Percentiles rank a stretch among this genome's conserved stretches.
Evolutionary conservation across 139 green algal species (phyloP).

Genomic region (Haematococcus lacustris): DNA sequence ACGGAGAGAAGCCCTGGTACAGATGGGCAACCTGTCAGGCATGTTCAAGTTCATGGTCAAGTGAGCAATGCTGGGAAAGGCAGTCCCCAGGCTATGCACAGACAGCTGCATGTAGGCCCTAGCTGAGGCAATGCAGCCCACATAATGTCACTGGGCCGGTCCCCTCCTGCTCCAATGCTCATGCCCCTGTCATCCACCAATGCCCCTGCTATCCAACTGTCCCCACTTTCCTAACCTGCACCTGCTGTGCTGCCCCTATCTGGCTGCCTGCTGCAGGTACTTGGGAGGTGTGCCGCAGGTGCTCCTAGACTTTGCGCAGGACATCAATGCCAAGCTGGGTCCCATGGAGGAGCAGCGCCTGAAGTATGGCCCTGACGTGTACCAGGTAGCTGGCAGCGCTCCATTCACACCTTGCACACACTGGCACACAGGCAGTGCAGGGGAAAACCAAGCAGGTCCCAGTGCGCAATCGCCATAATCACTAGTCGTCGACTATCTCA

Average conservation of each 20-base stretch:
- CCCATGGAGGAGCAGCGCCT: constrained; percentile 43
- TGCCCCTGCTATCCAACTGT: too few species aligned
- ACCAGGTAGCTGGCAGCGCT: constrained; percentile 13
- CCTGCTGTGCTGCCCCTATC: too few species aligned
- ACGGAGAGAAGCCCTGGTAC: constrained; percentile 26
- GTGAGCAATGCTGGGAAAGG: too few species aligned
- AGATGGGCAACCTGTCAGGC: constrained; percentile 27
- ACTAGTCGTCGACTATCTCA: neutral
- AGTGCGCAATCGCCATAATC: neutral
- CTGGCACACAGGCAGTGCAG: neutral
- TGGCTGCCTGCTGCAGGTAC: constrained; percentile 16
- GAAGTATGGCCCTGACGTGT: constrained; percentile 36
- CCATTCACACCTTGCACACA: constrained; percentile 8
- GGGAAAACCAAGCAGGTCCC: neutral
- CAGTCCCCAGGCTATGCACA: too few species aligned
- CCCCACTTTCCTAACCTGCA: too few species aligned
- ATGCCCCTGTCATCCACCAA: too few species aligned
- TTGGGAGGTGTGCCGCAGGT: constrained; percentile 39
- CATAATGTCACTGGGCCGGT: too few species aligned
- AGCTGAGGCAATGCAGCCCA: too few species aligned
- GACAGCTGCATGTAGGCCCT: neutral
- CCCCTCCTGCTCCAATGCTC: too few species aligned
- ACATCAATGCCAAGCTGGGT: constrained; percentile 46
- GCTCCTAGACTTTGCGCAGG: constrained; percentile 44
- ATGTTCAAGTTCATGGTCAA: constrained; percentile 37